These are phyloP conservation scores for Colletotrichum orbiculare DNA, from an alignment of 2,329 filamentous ascomycete genomes.

Conservation along the genomic window DNA sequence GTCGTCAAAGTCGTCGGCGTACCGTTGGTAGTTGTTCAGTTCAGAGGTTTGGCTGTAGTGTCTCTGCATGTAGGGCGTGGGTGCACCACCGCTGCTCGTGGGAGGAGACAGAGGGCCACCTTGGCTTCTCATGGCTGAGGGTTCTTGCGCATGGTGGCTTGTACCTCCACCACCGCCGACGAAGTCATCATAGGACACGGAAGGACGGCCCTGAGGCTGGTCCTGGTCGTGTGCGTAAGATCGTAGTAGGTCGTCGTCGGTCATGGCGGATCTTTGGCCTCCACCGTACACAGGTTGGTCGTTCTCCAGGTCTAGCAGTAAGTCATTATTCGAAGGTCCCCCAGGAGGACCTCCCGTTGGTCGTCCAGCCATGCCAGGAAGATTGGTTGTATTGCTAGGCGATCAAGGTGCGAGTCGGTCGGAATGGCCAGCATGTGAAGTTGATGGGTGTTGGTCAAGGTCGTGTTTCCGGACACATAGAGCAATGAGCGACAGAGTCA, in stretches of 20 bases:
- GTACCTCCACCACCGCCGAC: slow-evolving; percentile 68
- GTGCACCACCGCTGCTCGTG: slow-evolving; percentile 40
- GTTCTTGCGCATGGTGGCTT: slow-evolving; percentile 52
- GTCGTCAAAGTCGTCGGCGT: slow-evolving; percentile 89
- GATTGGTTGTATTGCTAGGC: slow-evolving; percentile 46
- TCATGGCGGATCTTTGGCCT: slow-evolving; percentile 81
- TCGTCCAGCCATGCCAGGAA: slow-evolving; percentile 70
- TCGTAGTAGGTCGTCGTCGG: slow-evolving; percentile 83
- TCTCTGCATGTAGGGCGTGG: slow-evolving; percentile 57
- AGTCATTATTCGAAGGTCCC: slow-evolving; percentile 64
- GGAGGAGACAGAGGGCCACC: slow-evolving; percentile 40
- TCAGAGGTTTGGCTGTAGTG: slow-evolving; percentile 82
- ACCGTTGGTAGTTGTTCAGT: slow-evolving; percentile 88
- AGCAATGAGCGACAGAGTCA: slow-evolving; percentile 28
- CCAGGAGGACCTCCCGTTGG: slow-evolving; percentile 60
- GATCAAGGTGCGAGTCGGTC: slow-evolving; percentile 42
- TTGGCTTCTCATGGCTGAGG: slow-evolving; percentile 52
- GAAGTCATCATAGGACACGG: slow-evolving; percentile 94
- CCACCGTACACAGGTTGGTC: slow-evolving; percentile 77
- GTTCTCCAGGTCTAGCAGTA: slow-evolving; percentile 80
- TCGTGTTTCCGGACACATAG: slow-evolving; percentile 29
- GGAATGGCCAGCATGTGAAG: slow-evolving; percentile 46
- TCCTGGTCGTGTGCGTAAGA: slow-evolving; percentile 79
- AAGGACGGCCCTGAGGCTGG: slow-evolving; percentile 74
- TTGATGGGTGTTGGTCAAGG: slow-evolving; percentile 19